phyloP scores from a whole-genome alignment of 2,329 filamentous ascomycete genomes.

The Ophiocordyceps camponoti-floridani region DNA sequence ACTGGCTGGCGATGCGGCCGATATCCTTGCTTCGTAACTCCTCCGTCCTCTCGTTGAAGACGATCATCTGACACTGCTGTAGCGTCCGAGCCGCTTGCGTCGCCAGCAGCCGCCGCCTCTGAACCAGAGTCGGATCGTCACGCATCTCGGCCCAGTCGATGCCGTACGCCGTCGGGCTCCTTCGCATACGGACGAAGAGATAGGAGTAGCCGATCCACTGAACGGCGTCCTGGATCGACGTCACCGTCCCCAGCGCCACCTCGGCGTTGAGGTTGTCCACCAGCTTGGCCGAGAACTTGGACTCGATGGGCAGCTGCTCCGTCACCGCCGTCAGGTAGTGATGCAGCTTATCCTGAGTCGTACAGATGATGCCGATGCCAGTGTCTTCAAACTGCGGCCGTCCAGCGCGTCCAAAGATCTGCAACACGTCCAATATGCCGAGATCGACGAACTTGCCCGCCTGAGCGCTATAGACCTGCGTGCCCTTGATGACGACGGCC shows the following conservation, averaged over 20 bases:
- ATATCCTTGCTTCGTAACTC: conserved; percentile 89
- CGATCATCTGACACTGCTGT: conserved; percentile 94
- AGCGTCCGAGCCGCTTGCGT: conserved; percentile 76
- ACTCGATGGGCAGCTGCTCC: conserved; percentile 92
- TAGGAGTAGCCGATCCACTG: conserved; percentile 98
- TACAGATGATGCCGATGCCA: conserved; percentile 96
- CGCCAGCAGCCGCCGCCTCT: conserved; percentile 67
- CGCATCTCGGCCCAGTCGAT: conserved; percentile 86
- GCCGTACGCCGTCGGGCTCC: conserved; percentile 79
- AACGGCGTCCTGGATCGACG: conserved; percentile 80
- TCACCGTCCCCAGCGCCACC: conserved; percentile 84
- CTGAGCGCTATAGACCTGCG: conserved; percentile 92
- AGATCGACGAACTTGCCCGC: conserved; percentile 98
- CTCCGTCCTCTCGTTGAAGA: conserved; percentile 89
- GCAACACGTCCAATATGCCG: conserved; percentile 89
- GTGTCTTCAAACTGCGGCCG: conserved; percentile 95
- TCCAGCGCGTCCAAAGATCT: conserved; percentile 96
- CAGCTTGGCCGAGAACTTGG: conserved; percentile 81
- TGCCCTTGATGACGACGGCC: conserved; percentile 97
- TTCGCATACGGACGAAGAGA: conserved; percentile 88
- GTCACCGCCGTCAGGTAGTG: conserved; percentile 91
- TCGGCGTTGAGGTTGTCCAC: conserved; percentile 97
- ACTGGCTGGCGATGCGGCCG: conserved; percentile 91
- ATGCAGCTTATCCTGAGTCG: conserved; percentile 77
- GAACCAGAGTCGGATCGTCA: conserved; percentile 76